Conservation (phyloP, 176 grass and related monocot genomes). For the Calamus simplicifolius region DNA sequence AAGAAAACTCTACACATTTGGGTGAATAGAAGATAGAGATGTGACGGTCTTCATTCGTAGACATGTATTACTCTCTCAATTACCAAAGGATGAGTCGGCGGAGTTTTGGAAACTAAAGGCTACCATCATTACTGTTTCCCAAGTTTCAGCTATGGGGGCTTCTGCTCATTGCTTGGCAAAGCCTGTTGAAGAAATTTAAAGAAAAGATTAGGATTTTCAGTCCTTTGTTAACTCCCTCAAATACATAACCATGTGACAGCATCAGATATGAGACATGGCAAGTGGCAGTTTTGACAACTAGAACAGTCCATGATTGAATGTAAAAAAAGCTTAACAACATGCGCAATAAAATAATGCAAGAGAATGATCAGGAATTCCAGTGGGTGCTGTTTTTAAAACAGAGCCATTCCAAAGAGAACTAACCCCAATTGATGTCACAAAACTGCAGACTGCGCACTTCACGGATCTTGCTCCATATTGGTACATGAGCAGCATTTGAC, state of each 20-base stretch:
- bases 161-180: constrained; percentile 66
- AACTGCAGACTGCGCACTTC: constrained; percentile 88
- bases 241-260: background rate
- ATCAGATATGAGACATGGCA: background rate
- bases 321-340: background rate
- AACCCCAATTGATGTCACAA: constrained; percentile 80
- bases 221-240: too few species aligned
- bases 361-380: too few species aligned
- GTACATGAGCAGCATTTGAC: constrained; percentile 98
- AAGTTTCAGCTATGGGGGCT: constrained; percentile 48
- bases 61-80: constrained; percentile 26
- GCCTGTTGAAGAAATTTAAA: constrained; percentile 25
- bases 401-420: constrained; percentile 11
- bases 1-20: constrained; percentile 54
- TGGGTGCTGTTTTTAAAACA: background rate
- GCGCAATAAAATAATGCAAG: constrained; percentile 7
- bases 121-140: background rate
- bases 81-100: constrained; percentile 12
- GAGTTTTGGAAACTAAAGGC: constrained; percentile 16
- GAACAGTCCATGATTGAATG: background rate
- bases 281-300: background rate
- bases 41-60: constrained; percentile 18
- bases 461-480: constrained; percentile 95
- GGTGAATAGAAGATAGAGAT: constrained; percentile 6
- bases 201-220: background rate